Evolutionary conservation across 768 basidiomycete species (phyloP).

Genomic region (Trametes gibbosa): DNA sequence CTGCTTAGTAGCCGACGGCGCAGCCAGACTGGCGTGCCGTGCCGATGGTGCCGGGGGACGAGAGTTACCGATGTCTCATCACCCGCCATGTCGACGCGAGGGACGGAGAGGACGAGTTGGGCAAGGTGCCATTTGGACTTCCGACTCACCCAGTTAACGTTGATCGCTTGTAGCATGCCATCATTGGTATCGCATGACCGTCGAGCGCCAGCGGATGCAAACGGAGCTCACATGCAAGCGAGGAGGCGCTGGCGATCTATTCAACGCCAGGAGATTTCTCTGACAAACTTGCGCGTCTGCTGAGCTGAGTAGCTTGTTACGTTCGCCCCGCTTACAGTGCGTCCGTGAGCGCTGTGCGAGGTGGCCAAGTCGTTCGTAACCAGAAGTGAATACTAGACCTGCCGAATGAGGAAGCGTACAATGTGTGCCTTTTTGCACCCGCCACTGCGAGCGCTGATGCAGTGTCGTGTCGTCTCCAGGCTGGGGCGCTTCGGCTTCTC

Average conservation of each 20-base stretch:
- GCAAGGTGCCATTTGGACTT: no score
- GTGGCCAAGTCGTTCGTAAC: neutral
- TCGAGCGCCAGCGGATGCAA: constrained; percentile 1
- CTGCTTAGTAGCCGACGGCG: neutral
- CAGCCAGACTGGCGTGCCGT: neutral
- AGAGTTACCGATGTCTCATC: neutral
- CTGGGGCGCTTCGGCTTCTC: neutral
- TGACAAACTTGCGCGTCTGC: neutral
- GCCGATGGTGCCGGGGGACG: neutral
- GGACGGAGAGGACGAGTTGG: no score
- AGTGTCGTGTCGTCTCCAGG: neutral
- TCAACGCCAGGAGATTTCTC: neutral
- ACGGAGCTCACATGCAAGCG: neutral
- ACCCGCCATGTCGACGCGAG: neutral
- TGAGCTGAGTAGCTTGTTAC: neutral
- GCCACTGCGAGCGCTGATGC: constrained; percentile 9
- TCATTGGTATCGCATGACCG: constrained; percentile 7
- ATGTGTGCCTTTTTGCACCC: neutral
- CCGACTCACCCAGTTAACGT: neutral
- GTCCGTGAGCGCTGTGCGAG: neutral
- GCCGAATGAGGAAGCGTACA: constrained; percentile 3
- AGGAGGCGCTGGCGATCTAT: neutral
- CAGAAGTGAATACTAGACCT: constrained; percentile 10
- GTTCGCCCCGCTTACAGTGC: neutral
- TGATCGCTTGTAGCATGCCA: neutral